Base-by-base conservation (phyloP, 2,329 filamentous ascomycete genomes). In the Amauroascus niger region DNA sequence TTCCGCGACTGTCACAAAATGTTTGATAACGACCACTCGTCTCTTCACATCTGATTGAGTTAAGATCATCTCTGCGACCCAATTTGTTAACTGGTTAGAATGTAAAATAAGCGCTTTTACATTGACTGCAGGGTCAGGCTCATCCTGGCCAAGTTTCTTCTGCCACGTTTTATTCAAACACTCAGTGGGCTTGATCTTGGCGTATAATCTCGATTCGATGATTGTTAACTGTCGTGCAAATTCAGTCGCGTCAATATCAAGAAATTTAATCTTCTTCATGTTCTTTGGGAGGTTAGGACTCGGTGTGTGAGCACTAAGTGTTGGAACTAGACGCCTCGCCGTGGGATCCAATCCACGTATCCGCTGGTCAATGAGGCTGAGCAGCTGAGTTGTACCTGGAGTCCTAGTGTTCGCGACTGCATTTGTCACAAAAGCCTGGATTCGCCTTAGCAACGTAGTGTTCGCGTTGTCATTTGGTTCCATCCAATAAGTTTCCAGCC, bases 401-500 rank as follows among this genome's bases (percentile, higher is more conserved):
- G 91, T 96, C 64, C 94, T 91, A 0, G 90, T 95, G 6, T 88
- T 90, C 63, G 91, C 93, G 58, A 97, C 87, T 0, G 87, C 89
- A 61, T 95, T 89, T 62, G 87, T 87, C 2, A 90, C 91, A 68
- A 98, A 98, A 26, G 83, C 82, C 71, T 90, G 89, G 8, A 97
- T 88, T 60, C 90, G 83, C 56, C 88, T 84, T 59, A 98, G 88
- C 39, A 98, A 77, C 60, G 88, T 82, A 69, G 86, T 88, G 28
- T 88, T 94, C 46, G 87, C 83, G 49, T 91, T 87, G 64, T 84
- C 90, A 58, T 85, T 83, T 47, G 89, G 87, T 67, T 98, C 93
- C 89, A 97, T 96, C 93, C 93, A 98, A 69, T 93, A 97, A 62
- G 86, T 90, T 66, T 97, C 93, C 61, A 98, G 93, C 93, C 93